Conservation (phyloP, 2,329 filamentous ascomycete species). For the Neofusicoccum kwambonambiense region DNA sequence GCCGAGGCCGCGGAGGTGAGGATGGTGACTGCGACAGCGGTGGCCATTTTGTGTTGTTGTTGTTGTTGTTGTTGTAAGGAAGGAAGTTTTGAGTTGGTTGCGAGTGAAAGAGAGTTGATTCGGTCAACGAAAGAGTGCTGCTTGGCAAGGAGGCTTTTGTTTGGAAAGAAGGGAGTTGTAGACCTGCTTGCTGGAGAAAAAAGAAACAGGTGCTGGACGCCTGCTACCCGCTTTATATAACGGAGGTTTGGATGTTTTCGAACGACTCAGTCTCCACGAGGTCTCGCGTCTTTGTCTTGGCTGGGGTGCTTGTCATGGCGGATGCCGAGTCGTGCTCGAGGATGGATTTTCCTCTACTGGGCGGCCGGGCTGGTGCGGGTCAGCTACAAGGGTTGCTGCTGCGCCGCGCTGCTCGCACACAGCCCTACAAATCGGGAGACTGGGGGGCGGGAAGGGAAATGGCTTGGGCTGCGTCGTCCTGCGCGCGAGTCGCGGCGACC, state of each 20-base stretch:
- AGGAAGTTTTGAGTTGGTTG: neutral
- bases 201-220: neutral
- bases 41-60: conserved; percentile 8
- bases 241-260: neutral
- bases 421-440: neutral
- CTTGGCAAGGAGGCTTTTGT: neutral
- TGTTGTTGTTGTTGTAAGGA: neutral
- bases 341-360: neutral
- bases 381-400: neutral
- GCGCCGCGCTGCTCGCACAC: neutral
- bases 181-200: neutral
- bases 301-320: neutral
- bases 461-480: neutral
- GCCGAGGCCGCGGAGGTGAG: conserved; percentile 8
- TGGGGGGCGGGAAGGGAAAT: neutral
- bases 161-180: neutral
- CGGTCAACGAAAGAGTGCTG: neutral
- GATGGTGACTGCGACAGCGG: conserved; percentile 16
- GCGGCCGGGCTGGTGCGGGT: neutral
- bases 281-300: neutral
- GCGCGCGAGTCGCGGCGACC: neutral
- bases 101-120: neutral
- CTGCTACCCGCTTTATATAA: neutral
- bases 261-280: neutral
- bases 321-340: too few species aligned